Evolutionary conservation across 1,139 yeast genomes (phyloP), one percentile per base, ranked within the genome.

Genomic region (Zygosaccharomyces pseudobailii): DNA sequence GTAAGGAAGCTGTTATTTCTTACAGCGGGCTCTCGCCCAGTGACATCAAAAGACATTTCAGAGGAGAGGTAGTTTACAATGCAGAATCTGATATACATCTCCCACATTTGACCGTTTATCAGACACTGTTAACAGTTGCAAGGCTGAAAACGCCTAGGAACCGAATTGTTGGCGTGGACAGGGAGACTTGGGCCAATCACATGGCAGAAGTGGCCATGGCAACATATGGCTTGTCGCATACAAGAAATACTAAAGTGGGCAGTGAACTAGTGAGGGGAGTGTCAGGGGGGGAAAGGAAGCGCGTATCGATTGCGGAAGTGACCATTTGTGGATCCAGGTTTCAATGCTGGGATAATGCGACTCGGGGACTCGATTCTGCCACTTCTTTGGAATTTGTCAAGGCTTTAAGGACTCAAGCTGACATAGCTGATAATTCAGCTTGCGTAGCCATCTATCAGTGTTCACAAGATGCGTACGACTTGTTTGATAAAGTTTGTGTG

Each of bases 261-360:
- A 75, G 75, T 56, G 87, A 83, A 55, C 71, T 77, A 50, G 76
- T 84, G 36, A 76, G 90, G 59, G 92, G 92, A 67, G 87, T 84
- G 33, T 84, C 90, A 38, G 94, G 92, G 61, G 92, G 92, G 70
- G 90, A 84, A 68, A 74, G 90, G 59, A 84, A 84, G 68, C 80
- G 92, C 68, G 90, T 84, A 20, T 82, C 89, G 6, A 82, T 84
- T 57, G 86, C 86, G 17, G 88, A 83, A 62, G 82, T 78, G 3
- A 70, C 81, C 35, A 71, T 80, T n/a, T 72, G 81, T 44, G 80
- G 82, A 27, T 79, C 85, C 7, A 73, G 80, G 40, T 66, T 82
- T 44, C 84, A 80, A 59, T 80, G 86, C 66, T 82, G 85, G 80
- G 88, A 82, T 67, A 82, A 82, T 64, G 80, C 87, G 20, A 83